These are phyloP conservation scores for Cystobasidium slooffiae DNA, from an alignment of 1,284 basidiomycete species.

Conservation along the genomic window DNA sequence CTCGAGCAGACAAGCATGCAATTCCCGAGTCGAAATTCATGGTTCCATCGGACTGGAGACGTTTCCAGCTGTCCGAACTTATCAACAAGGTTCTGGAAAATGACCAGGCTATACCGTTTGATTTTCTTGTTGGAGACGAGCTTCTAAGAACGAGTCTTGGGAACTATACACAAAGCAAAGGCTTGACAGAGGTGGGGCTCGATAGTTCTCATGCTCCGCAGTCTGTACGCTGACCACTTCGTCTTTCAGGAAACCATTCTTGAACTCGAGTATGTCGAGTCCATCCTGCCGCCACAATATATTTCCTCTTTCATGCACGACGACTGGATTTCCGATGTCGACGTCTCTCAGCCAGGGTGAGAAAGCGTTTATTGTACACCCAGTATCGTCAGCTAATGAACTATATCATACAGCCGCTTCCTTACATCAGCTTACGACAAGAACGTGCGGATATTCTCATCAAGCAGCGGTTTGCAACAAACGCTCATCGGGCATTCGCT, in stretches of 20 bases:
- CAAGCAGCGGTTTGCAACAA: constrained; percentile 48
- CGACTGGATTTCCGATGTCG: constrained; percentile 90
- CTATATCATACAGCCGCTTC: constrained; percentile 49
- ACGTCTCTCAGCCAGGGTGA: constrained; percentile 70
- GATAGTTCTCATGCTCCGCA: background rate
- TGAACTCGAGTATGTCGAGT: constrained; percentile 92
- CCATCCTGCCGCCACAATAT: constrained; percentile 83
- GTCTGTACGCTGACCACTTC: too few relatives aligned
- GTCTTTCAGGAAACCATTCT: constrained; percentile 75
- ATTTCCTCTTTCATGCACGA: constrained; percentile 81
- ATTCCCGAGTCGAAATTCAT: constrained; percentile 91
- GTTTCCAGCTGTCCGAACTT: constrained; percentile 95
- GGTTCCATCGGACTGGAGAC: constrained; percentile 86
- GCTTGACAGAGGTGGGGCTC: constrained; percentile 57
- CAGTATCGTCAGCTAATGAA: background rate
- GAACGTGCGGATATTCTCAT: constrained; percentile 52
- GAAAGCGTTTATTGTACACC: constrained; percentile 53
- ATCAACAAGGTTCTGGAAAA: constrained; percentile 86
- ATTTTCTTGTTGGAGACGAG: constrained; percentile 85
- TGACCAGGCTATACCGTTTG: constrained; percentile 76
- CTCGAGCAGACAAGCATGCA: constrained; percentile 71
- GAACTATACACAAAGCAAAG: constrained; percentile 76
- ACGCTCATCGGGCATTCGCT: constrained; percentile 66
- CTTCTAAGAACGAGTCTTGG: constrained; percentile 74
- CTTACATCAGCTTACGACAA: constrained; percentile 57